phyloP scores from a whole-genome alignment of 352 stramenopile species.

The Phytopythium delawarense region DNA sequence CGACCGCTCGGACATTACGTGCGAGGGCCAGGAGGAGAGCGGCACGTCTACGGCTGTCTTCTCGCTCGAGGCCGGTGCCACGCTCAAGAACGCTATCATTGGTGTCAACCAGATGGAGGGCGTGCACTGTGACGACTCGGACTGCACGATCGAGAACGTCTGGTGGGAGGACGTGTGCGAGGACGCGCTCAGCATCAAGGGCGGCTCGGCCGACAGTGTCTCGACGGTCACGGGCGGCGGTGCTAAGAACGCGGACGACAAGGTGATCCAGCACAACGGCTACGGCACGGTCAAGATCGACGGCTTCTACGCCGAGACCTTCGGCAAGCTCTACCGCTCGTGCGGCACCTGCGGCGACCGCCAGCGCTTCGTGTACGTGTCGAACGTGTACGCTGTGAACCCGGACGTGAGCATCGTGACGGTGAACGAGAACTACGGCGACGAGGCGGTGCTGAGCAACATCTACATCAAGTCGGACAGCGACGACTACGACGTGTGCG shows the following conservation, averaged over 20 bases:
- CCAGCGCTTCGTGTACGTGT: constrained; percentile 34
- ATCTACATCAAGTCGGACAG: constrained; percentile 28
- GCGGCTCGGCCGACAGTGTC: constrained; percentile 21
- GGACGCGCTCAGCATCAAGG: constrained; percentile 32
- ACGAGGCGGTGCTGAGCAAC: constrained; percentile 35
- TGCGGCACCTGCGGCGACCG: constrained; percentile 29
- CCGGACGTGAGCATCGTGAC: constrained; percentile 34
- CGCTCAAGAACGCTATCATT: constrained; percentile 41
- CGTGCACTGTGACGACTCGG: constrained; percentile 25
- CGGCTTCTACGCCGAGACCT: constrained; percentile 36
- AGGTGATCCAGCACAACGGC: constrained; percentile 48
- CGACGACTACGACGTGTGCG: constrained; percentile 20
- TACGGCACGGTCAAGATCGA: constrained; percentile 35
- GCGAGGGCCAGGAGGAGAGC: constrained; percentile 21
- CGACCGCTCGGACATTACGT: constrained; percentile 32
- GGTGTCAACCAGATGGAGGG: constrained; percentile 30
- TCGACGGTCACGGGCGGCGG: constrained; percentile 32
- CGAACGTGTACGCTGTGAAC: constrained; percentile 39
- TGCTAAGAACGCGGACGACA: constrained; percentile 40
- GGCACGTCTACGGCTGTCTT: constrained; percentile 24
- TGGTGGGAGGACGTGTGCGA: constrained; percentile 39
- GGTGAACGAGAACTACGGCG: constrained; percentile 36
- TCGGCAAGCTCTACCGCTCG: constrained; percentile 46
- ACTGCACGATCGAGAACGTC: constrained; percentile 29
- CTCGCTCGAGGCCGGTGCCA: constrained; percentile 27